phyloP scores from a whole-genome alignment of 768 basidiomycete genomes.

The Candolleomyces eurysporus region DNA sequence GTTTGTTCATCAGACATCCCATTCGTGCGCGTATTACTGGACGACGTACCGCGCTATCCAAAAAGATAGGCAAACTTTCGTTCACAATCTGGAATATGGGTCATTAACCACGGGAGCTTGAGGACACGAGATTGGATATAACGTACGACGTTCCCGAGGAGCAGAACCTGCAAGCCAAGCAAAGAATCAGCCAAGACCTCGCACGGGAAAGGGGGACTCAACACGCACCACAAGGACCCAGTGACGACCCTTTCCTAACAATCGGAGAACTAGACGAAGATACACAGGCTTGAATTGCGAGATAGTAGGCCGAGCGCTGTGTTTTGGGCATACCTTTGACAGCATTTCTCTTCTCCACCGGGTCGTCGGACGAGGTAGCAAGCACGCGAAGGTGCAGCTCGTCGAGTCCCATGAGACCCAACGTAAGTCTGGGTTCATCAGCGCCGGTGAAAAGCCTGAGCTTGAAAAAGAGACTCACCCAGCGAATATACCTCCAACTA shows the following conservation, averaged over 20 bases:
- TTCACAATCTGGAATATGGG: constrained; percentile 58
- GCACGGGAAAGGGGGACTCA: not conserved
- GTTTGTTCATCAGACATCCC: not conserved
- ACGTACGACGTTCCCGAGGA: constrained; percentile 84
- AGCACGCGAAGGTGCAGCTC: constrained; percentile 88
- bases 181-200: not conserved
- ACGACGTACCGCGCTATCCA: constrained; percentile 65
- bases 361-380: constrained; percentile 73
- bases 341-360: constrained; percentile 65
- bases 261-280: constrained; percentile 40
- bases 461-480: too few species aligned
- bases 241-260: constrained; percentile 70
- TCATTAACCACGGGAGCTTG: too few species aligned
- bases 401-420: constrained; percentile 93
- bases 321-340: constrained; percentile 48
- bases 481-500: too few species aligned
- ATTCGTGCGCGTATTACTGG: too few species aligned
- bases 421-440: constrained; percentile 58
- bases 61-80: constrained; percentile 80
- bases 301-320: too few species aligned
- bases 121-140: not conserved
- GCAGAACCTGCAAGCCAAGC: constrained; percentile 55
- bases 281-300: not conserved
- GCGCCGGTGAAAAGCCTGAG: too few species aligned
- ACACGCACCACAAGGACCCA: constrained; percentile 87